Evolutionary conservation across 306 rosid genomes (phyloP).

Genomic region (Prunus fruticosa): DNA sequence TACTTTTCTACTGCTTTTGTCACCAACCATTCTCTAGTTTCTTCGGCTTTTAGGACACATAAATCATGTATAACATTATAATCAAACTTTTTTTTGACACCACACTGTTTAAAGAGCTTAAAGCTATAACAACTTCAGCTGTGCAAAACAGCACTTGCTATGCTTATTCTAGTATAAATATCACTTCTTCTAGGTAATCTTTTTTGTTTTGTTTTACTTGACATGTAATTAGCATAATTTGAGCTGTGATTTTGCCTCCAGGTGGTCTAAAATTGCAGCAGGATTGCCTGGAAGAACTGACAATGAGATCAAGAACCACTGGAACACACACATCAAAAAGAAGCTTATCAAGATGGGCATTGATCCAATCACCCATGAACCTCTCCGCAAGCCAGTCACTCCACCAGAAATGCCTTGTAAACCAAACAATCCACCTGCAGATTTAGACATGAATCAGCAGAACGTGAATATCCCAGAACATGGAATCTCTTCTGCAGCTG

Average conservation of each 20-base stretch:
- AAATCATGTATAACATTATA: too few relatives aligned
- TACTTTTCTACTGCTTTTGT: too few relatives aligned
- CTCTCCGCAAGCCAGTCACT: constrained; percentile 27
- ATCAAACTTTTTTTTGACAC: too few relatives aligned
- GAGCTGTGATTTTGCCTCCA: not conserved
- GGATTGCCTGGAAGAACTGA: constrained; percentile 84
- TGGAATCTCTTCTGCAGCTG: not conserved
- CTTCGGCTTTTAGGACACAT: too few relatives aligned
- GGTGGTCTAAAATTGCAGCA: constrained; percentile 95
- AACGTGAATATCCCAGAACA: not conserved
- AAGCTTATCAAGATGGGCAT: constrained; percentile 80
- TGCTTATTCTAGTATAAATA: too few relatives aligned
- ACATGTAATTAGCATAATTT: not conserved
- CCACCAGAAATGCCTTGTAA: constrained; percentile 8
- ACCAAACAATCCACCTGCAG: not conserved
- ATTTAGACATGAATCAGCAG: not conserved
- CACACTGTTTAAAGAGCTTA: too few relatives aligned
- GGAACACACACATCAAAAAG: constrained; percentile 89
- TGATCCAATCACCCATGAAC: constrained; percentile 81
- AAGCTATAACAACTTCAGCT: too few relatives aligned
- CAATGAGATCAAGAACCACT: constrained; percentile 87
- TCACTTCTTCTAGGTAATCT: too few relatives aligned
- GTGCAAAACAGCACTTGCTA: too few relatives aligned
- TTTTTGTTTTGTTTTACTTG: too few relatives aligned
- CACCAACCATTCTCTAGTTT: too few relatives aligned